phyloP scores from a whole-genome alignment of 129 eudicot species.

The Artemisia tridentata region DNA sequence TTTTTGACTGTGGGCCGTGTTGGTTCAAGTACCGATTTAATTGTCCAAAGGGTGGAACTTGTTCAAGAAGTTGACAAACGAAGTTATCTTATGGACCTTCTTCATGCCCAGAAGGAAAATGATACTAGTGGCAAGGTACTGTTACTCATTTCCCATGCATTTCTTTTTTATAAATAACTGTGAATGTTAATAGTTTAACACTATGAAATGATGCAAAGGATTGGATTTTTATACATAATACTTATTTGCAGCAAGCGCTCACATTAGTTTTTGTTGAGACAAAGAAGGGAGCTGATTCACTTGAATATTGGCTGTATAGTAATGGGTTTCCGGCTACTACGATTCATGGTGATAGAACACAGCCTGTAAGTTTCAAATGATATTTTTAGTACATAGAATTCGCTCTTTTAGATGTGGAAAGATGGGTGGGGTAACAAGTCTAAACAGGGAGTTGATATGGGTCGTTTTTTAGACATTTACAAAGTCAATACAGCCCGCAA shows the following conservation, averaged over 20 bases:
- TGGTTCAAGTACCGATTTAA: slow-evolving; percentile 36
- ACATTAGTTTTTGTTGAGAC: slow-evolving; percentile 75
- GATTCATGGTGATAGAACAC: slow-evolving; percentile 32
- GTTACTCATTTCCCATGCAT: neutral
- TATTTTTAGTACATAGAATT: neutral
- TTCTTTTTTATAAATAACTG: neutral
- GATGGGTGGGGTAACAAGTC: neutral
- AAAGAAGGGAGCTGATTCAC: slow-evolving; percentile 81
- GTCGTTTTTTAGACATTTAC: neutral
- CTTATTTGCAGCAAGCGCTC: slow-evolving; percentile 62
- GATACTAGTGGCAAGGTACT: slow-evolving; percentile 21
- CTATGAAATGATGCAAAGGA: neutral
- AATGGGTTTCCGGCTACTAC: slow-evolving; percentile 53
- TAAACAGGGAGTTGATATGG: neutral
- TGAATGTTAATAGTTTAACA: neutral
- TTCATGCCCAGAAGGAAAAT: slow-evolving; percentile 30
- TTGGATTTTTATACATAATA: neutral
- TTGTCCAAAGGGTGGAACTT: slow-evolving; percentile 33
- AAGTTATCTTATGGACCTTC: slow-evolving; percentile 35
- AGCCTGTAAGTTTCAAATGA: slow-evolving; percentile 23
- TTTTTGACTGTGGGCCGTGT: slow-evolving; percentile 78
- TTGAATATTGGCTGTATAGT: slow-evolving; percentile 59
- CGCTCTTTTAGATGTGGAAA: neutral
- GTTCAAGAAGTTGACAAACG: slow-evolving; percentile 32
- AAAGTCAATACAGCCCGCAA: too few species aligned